Conservation (phyloP, 169 alveolate species). For the Neospora caninum region DNA sequence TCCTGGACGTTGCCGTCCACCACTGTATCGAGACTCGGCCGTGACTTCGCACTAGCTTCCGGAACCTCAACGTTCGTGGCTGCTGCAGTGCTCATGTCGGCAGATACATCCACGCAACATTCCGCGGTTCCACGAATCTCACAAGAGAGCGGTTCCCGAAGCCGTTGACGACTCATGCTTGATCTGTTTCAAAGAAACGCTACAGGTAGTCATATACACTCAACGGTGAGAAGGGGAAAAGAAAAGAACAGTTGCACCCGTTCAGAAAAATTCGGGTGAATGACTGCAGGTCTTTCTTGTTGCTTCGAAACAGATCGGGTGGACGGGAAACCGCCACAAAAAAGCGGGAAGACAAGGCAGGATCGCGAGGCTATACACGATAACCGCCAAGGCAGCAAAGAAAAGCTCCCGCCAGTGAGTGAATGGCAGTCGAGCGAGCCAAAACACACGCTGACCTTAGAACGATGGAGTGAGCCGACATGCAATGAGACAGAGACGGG, state of each 20-base stretch:
- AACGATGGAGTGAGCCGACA: neutral
- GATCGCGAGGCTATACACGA: too few species aligned
- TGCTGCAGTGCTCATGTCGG: neutral
- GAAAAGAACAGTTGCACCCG: too few species aligned
- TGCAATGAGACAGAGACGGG: neutral
- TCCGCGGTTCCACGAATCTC: neutral
- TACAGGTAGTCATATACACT: neutral
- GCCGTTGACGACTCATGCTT: neutral
- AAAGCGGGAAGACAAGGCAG: too few species aligned
- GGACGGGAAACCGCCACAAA: too few species aligned
- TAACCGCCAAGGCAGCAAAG: too few species aligned
- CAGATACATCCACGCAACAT: neutral
- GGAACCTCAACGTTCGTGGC: neutral
- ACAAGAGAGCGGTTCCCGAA: neutral
- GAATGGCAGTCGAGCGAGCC: neutral
- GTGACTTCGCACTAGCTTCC: neutral
- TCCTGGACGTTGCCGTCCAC: neutral
- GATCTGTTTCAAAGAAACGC: neutral
- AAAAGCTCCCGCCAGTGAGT: neutral
- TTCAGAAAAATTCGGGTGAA: too few species aligned
- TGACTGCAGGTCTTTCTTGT: too few species aligned
- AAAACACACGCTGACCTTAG: neutral
- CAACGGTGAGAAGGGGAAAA: neutral
- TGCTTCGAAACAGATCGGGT: too few species aligned
- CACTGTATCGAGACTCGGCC: neutral